phyloP scores from a whole-genome alignment of 139 green algal genomes.

The Nannochloris sp. region DNA sequence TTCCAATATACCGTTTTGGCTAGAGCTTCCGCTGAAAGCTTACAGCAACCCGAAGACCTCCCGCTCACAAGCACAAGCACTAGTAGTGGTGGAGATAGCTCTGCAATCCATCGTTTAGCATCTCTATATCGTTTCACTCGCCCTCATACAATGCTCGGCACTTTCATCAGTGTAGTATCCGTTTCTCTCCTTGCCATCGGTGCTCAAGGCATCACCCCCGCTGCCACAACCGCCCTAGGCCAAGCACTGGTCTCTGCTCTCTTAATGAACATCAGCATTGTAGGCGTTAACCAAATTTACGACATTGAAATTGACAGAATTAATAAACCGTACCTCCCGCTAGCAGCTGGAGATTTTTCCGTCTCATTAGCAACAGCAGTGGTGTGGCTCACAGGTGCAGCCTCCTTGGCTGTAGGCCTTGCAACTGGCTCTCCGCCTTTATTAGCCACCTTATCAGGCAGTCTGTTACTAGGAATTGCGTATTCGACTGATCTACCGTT shows the following conservation, averaged over 20 bases:
- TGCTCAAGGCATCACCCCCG: neutral
- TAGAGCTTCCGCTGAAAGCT: no score
- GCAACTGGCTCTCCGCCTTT: slow-evolving; percentile 41
- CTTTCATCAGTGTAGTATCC: slow-evolving; percentile 65
- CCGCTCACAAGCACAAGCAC: no score
- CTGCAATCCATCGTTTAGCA: slow-evolving; percentile 15
- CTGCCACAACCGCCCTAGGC: neutral
- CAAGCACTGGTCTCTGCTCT: slow-evolving; percentile 72
- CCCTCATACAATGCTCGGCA: slow-evolving; percentile 90
- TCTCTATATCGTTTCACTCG: slow-evolving; percentile 60
- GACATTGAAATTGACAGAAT: slow-evolving; percentile 50
- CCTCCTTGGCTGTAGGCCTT: slow-evolving; percentile 30
- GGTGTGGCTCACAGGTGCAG: slow-evolving; percentile 4
- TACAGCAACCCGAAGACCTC: no score
- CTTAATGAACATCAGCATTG: slow-evolving; percentile 92
- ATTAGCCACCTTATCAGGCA: slow-evolving; percentile 62
- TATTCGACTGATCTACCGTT: slow-evolving; percentile 84
- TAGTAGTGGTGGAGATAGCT: no score
- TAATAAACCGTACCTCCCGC: slow-evolving; percentile 96
- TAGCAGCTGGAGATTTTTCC: slow-evolving; percentile 80
- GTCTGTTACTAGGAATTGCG: slow-evolving; percentile 70
- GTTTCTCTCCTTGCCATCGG: slow-evolving; percentile 73
- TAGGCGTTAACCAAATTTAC: slow-evolving; percentile 65
- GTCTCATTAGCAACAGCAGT: slow-evolving; percentile 31
- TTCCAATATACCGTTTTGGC: no score